Conservation (phyloP, 2,329 filamentous ascomycete species). For the Colletotrichum orchidophilum region DNA sequence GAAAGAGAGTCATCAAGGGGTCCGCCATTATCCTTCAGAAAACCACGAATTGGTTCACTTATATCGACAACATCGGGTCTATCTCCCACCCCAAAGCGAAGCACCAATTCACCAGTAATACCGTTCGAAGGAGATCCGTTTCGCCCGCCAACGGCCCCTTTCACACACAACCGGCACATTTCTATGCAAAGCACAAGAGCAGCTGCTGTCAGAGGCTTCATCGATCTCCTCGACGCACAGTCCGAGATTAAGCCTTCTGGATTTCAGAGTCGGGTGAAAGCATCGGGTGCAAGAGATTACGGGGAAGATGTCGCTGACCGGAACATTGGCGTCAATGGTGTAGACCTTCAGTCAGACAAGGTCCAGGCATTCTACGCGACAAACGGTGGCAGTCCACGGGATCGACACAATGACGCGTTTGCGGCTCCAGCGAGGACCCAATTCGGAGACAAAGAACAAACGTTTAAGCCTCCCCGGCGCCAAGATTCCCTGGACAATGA, state of each 20-base stretch:
- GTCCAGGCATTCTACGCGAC: constrained; percentile 48
- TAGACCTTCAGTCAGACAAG: constrained; percentile 44
- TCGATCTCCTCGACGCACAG: constrained; percentile 68
- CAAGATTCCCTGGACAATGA: constrained; percentile 5
- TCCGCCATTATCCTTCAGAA: constrained; percentile 34
- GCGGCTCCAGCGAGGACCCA: constrained; percentile 23
- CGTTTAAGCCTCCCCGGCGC: constrained; percentile 11
- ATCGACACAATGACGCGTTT: constrained; percentile 32
- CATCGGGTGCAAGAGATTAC: constrained; percentile 62
- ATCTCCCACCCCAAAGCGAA: constrained; percentile 9
- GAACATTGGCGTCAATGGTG: constrained; percentile 56
- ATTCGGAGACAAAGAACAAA: constrained; percentile 32
- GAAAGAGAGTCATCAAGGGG: constrained; percentile 33
- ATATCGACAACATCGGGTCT: constrained; percentile 6
- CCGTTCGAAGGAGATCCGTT: constrained; percentile 17
- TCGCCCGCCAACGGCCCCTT: constrained; percentile 35
- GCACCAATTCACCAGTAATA: neutral
- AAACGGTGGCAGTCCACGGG: constrained; percentile 13
- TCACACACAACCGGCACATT: constrained; percentile 40
- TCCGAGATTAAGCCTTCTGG: constrained; percentile 59
- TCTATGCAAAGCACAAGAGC: constrained; percentile 45
- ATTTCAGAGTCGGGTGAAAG: constrained; percentile 59
- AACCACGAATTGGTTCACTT: constrained; percentile 21
- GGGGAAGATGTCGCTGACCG: constrained; percentile 74
- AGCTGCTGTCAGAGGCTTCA: constrained; percentile 42